Evolutionary conservation across 2,329 filamentous ascomycete species (phyloP).

Genomic region (Fusarium avenaceum): DNA sequence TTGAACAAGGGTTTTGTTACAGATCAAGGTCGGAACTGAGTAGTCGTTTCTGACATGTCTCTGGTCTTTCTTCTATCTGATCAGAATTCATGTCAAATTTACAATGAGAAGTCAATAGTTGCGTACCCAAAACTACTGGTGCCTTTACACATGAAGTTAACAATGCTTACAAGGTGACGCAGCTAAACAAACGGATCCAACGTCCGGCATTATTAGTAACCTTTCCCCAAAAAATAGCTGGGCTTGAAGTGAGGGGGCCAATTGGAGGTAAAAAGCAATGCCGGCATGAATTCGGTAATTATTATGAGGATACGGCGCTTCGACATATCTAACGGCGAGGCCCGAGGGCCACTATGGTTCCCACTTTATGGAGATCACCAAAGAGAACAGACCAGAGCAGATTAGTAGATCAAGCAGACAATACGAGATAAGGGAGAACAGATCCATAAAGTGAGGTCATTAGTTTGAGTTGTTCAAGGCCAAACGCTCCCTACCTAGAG

Average conservation of each 20-base stretch:
- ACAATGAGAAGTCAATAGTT: too few relatives aligned
- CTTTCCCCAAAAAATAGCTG: background rate
- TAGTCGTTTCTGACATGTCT: too few relatives aligned
- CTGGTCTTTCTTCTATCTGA: too few relatives aligned
- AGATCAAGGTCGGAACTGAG: too few relatives aligned
- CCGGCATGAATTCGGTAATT: constrained; percentile 11
- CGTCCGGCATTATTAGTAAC: background rate
- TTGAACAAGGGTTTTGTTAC: too few relatives aligned
- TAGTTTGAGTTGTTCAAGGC: background rate
- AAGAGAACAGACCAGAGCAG: background rate
- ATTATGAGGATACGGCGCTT: constrained; percentile 20
- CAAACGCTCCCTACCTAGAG: background rate
- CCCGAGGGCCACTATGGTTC: constrained; percentile 14
- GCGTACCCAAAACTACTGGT: too few relatives aligned
- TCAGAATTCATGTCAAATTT: too few relatives aligned
- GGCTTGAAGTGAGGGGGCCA: background rate
- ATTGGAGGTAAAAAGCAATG: constrained; percentile 1
- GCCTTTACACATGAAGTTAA: too few relatives aligned
- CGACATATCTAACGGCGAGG: constrained; percentile 14
- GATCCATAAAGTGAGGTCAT: background rate
- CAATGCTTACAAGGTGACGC: too few relatives aligned
- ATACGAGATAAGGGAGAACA: constrained; percentile 6
- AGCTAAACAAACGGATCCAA: too few relatives aligned
- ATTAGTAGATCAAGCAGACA: background rate
- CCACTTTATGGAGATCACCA: constrained; percentile 20